Evolutionary conservation across 805 yeast species (phyloP), one percentile per base, ranked within the genome.

Genomic region (Candida anglica): DNA sequence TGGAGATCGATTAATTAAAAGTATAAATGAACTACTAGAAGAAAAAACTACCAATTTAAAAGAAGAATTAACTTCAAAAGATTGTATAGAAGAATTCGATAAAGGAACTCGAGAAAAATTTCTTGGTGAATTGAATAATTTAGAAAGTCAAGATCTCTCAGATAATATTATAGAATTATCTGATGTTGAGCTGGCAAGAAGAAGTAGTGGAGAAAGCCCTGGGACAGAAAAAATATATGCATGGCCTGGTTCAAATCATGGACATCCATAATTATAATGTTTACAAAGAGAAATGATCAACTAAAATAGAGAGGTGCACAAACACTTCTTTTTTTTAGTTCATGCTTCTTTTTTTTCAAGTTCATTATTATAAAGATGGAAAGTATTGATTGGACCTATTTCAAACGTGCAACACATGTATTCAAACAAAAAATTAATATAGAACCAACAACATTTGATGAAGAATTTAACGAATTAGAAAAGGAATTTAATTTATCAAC

Each of bases 161-260:
- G 50, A 48, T 1, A 43, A 40, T n/a, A 42, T 43, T 24, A 38
- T 26, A 22, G 22, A 56, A 32, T 51, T 47, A 6, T 29, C 28
- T 4, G 34, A 32, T 26, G 13, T 22, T 25, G 34, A 32, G n/a
- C 34, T 32, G 34, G 11, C 17, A 8, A 23, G 31, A 4, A 44
- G 48, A 10, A 50, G 58, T 28, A 37, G 53, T 15, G 49, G 56
- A 3, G 40, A 55, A 2, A 52, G 63, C 1, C 66, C 66, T 5
- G 50, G 48, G 6, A 67, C 68, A 2, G 70, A 66, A 35, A 53
- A 50, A 28, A 63, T 66, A 6, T 56, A 60, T 20, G 73, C 86
- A 1, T 79, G 86, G 86, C 86, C 86, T 0, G 84, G 85, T 0
- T 68, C 76, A 10, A 71, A 79, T 43, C 84, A 77, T 44, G 81